Conservation (phyloP, 1,139 yeast species). For the Yamadazyma siamensis region DNA sequence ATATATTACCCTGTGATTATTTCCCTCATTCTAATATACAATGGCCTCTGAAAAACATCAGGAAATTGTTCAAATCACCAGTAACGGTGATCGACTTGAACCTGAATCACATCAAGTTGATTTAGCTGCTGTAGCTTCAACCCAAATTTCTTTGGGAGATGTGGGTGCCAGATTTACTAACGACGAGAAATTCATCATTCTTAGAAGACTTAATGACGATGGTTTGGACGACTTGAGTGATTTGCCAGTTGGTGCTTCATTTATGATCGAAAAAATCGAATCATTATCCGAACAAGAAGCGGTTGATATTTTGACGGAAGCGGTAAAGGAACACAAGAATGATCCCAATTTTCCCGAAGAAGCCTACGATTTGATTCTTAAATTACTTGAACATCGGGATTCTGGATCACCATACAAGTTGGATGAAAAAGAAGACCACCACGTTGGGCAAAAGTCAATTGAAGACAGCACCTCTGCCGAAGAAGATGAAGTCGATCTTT, state of each 20-base stretch:
- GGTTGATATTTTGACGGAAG: slow-evolving; percentile 16
- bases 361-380: slow-evolving; percentile 21
- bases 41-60: too few relatives aligned
- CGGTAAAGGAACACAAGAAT: slow-evolving; percentile 17
- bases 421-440: too few relatives aligned
- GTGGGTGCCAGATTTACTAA: not conserved
- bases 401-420: too few relatives aligned
- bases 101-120: slow-evolving; percentile 19
- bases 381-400: slow-evolving; percentile 29
- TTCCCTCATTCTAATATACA: too few relatives aligned
- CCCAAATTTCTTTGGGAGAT: slow-evolving; percentile 10
- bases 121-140: slow-evolving; percentile 16
- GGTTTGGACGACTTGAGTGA: slow-evolving; percentile 5
- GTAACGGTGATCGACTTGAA: slow-evolving; percentile 3
- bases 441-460: too few relatives aligned
- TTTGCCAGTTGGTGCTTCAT: slow-evolving; percentile 4
- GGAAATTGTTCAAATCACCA: slow-evolving; percentile 2
- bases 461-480: too few relatives aligned
- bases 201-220: slow-evolving; percentile 2
- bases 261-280: slow-evolving; percentile 17
- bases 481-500: slow-evolving; percentile 4
- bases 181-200: slow-evolving; percentile 3
- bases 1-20: too few relatives aligned
- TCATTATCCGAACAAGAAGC: slow-evolving; percentile 19
- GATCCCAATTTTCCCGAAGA: slow-evolving; percentile 22